These are phyloP conservation scores for Syzygium malaccense DNA, from an alignment of 441 rosid species.

Conservation along the genomic window DNA sequence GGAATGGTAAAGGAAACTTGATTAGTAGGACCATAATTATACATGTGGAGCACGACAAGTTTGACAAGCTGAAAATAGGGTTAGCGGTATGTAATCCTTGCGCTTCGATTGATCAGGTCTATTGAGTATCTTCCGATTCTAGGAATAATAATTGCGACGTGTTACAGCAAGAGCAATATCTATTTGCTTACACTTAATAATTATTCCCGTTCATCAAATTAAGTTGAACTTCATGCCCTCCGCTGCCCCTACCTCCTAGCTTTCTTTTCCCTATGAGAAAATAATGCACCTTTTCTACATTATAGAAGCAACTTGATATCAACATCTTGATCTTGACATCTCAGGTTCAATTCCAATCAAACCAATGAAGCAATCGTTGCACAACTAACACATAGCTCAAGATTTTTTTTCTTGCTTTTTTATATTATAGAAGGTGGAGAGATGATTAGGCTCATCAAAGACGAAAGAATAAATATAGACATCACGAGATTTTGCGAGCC, in stretches of 20 bases:
- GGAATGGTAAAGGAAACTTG: background rate
- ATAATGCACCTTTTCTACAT: background rate
- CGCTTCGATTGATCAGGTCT: background rate
- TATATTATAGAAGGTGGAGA: slow-evolving; percentile 22
- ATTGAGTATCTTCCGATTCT: background rate
- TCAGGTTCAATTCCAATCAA: background rate
- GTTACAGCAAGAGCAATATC: background rate
- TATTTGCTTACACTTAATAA: background rate
- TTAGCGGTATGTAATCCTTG: background rate
- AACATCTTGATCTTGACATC: background rate
- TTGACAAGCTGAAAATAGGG: background rate
- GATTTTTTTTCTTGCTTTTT: background rate
- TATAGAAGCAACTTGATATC: background rate
- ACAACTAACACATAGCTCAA: background rate
- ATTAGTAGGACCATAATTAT: background rate
- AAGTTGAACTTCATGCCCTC: background rate
- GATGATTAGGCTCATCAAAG: slow-evolving; percentile 31
- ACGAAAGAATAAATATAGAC: background rate
- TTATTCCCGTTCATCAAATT: background rate
- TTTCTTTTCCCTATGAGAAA: background rate
- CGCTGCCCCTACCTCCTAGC: background rate
- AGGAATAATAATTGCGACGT: background rate
- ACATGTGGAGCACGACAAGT: background rate
- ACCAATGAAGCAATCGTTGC: background rate
- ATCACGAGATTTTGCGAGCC: background rate